Evolutionary conservation across 306 rosid species (phyloP).

Genomic region (Notholithocarpus densiflorus): DNA sequence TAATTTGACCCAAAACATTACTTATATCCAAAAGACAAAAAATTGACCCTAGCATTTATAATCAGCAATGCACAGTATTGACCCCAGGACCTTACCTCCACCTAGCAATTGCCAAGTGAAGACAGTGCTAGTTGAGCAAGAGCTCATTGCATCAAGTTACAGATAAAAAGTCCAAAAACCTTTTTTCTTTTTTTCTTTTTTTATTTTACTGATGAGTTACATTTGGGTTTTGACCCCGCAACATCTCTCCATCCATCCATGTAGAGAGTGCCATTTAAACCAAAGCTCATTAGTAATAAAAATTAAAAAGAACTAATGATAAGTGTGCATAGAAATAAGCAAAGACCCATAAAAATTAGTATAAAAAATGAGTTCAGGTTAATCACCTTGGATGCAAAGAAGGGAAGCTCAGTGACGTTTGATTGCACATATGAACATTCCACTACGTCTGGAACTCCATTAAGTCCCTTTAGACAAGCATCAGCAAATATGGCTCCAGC

Average conservation of each 20-base stretch:
- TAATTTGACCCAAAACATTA: too few species aligned
- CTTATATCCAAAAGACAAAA: neutral
- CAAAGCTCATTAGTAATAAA: neutral
- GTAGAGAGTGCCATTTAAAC: too few species aligned
- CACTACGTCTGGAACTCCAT: slow-evolving; percentile 95
- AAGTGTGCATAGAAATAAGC: neutral
- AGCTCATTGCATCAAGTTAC: too few species aligned
- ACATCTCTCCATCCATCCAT: too few species aligned
- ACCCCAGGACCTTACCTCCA: too few species aligned
- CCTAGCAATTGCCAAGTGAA: neutral
- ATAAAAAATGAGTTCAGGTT: neutral
- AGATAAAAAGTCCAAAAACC: too few species aligned
- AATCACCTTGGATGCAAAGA: slow-evolving; percentile 96
- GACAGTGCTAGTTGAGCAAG: too few species aligned
- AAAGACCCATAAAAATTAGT: neutral
- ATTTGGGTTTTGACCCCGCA: too few species aligned
- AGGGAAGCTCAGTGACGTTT: slow-evolving; percentile 78
- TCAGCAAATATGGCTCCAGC: slow-evolving; percentile 98
- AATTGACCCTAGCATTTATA: neutral
- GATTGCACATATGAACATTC: slow-evolving; percentile 97
- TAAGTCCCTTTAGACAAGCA: slow-evolving; percentile 97
- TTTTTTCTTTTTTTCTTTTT: too few species aligned
- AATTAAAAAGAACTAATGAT: neutral
- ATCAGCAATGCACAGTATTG: neutral
- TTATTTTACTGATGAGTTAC: too few species aligned